Conservation (phyloP, 768 basidiomycete species). For the Mycena kentingensis region DNA sequence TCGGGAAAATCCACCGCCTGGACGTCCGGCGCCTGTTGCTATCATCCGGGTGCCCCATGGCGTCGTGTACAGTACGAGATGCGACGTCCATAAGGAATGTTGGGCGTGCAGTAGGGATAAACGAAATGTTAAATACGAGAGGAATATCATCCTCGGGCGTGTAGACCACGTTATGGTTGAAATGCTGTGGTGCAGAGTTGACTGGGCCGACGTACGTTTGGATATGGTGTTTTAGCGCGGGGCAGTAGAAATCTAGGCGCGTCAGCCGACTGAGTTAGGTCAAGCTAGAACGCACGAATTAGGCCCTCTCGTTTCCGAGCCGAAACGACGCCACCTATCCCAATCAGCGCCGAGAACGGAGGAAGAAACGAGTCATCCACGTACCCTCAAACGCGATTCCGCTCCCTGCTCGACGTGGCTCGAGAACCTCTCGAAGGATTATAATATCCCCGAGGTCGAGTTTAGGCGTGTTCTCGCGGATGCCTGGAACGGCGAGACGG, state of each 20-base stretch:
- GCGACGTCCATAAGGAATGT: conserved; percentile 47
- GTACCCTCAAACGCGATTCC: conserved; percentile 46
- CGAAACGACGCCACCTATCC: conserved; percentile 35
- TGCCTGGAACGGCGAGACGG: conserved; percentile 39
- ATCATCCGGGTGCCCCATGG: conserved; percentile 22
- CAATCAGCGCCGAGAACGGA: background rate
- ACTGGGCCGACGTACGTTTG: conserved; percentile 33
- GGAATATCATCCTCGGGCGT: conserved; percentile 40
- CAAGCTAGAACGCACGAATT: conserved; percentile 40
- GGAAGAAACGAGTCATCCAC: background rate
- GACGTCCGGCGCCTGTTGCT: conserved; percentile 30
- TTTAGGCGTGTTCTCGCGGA: conserved; percentile 44
- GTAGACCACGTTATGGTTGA: conserved; percentile 24
- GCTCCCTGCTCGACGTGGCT: conserved; percentile 34
- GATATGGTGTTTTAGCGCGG: conserved; percentile 43
- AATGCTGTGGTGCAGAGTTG: no score
- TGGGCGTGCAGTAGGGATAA: conserved; percentile 46
- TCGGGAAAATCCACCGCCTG: conserved; percentile 49
- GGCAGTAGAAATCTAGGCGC: conserved; percentile 40
- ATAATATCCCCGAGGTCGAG: conserved; percentile 49
- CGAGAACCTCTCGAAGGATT: conserved; percentile 45
- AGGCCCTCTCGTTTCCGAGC: conserved; percentile 49
- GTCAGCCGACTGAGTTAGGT: background rate
- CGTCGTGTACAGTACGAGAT: conserved; percentile 29
- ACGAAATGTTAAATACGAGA: conserved; percentile 49